These are phyloP conservation scores for Penicillium soppii DNA, from an alignment of 495 filamentous ascomycete species.

Conservation along the genomic window DNA sequence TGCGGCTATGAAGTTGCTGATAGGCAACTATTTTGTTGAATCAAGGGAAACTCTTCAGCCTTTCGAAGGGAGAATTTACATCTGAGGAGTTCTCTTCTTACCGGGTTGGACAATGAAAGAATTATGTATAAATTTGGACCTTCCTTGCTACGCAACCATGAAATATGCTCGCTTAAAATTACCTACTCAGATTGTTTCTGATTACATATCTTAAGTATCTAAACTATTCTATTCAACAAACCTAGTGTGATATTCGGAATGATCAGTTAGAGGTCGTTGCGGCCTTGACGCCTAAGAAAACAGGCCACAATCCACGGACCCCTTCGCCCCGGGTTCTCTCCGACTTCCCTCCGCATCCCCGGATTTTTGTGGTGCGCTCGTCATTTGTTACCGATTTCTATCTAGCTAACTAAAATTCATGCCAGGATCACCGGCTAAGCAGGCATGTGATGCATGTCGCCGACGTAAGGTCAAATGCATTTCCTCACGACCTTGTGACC, in stretches of 20 bases:
- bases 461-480: conserved; percentile 76
- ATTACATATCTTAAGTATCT: no score
- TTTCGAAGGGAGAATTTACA: conserved; percentile 25
- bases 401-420: background rate
- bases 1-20: conserved; percentile 11
- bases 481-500: conserved; percentile 54
- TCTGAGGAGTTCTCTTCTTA: background rate
- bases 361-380: background rate
- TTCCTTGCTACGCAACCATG: no score
- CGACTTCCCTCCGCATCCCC: conserved; percentile 13
- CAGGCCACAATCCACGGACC: background rate
- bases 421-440: conserved; percentile 41
- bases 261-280: background rate
- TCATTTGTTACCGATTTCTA: background rate
- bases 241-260: no score
- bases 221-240: no score
- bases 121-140: no score
- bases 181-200: no score
- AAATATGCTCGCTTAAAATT: no score
- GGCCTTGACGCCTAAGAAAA: background rate
- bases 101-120: no score
- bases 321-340: conserved; percentile 10
- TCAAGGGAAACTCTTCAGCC: conserved; percentile 6
- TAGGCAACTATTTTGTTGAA: conserved; percentile 12
- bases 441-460: conserved; percentile 81